Conservation (phyloP, 2,329 filamentous ascomycete species). For the Chaetomiaceae sp. region DNA sequence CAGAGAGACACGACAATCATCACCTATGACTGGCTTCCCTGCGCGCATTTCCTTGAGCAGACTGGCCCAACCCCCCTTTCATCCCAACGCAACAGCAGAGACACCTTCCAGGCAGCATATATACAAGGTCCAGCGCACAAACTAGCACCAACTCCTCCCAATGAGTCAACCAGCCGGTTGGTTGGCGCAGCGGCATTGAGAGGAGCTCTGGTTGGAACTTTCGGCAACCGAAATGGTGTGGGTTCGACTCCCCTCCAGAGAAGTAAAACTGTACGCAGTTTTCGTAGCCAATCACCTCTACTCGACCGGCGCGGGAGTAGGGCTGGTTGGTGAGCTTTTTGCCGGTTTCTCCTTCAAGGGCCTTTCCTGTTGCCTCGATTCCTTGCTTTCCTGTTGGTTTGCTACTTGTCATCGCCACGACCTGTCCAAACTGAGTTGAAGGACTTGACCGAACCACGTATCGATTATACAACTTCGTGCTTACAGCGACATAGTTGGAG, state of each 20-base stretch:
- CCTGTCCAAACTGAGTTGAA: too few species aligned
- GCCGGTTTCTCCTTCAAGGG: neutral
- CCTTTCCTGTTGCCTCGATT: too few species aligned
- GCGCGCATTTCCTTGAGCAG: too few species aligned
- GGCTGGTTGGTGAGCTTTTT: conserved; percentile 3
- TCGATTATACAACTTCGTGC: too few species aligned
- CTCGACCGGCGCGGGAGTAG: neutral
- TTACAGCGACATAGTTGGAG: too few species aligned
- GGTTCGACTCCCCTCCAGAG: neutral
- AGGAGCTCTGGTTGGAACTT: neutral
- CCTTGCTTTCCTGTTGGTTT: too few species aligned
- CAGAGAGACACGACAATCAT: too few species aligned
- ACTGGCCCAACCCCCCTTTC: neutral
- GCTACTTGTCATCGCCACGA: too few species aligned
- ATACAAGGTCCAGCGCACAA: neutral
- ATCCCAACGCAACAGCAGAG: neutral
- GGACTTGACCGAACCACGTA: too few species aligned
- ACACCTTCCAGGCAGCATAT: neutral
- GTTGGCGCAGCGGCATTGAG: neutral
- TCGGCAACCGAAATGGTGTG: neutral
- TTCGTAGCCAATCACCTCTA: conserved; percentile 1
- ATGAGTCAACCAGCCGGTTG: neutral
- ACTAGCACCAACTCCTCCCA: neutral
- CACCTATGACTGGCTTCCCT: too few species aligned
- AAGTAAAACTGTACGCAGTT: neutral